Evolutionary conservation across 257 asterid species (phyloP), one percentile per base, ranked within the genome.

Genomic region (Solanum peruvianum): DNA sequence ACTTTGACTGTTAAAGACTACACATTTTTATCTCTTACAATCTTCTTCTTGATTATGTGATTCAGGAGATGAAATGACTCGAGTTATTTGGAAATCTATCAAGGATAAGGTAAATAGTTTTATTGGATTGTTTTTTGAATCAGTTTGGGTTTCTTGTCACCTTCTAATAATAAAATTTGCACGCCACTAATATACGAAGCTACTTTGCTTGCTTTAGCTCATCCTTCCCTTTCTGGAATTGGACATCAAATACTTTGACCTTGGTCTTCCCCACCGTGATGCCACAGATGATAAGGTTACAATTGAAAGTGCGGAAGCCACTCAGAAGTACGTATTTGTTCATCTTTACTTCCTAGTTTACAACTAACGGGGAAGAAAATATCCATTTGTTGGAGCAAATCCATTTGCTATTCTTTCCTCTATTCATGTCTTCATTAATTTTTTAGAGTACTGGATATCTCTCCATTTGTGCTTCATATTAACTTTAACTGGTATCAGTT

Each of bases 51-150:
- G 33, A 82, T 83, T 88, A 67, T 29, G 15, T 76, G 82, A 73
- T 90, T 87, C 94, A 97, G 99, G 99, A 73, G 99, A 97, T 91
- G 99, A 97, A 93, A 97, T 97, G 99, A 97, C 99, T 76, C 92
- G 99, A 87, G 99, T 97, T 87, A 95, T 97, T 82, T 97, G 99
- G 99, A 86, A 92, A 87, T 92, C 92, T 73, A 97, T 97, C 92
- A 97, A 97, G 91, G 99, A 94, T 91, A 97, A 97, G 98, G 99
- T 96, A 89, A 87, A 66, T 29, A 52, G 42, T 70, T 81, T 86
- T 64, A 45, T 62, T 42, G 66, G 81, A 27, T 81, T 47, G 69
- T 81, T 81, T 81, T 82, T 73, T 45, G 66, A 62, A 29, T 88
- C 27, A 39, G 66, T 37, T 37, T 3, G 60, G 45, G 12, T 9